phyloP scores from a whole-genome alignment of 805 yeast genomes.

The Candida ovalis region DNA sequence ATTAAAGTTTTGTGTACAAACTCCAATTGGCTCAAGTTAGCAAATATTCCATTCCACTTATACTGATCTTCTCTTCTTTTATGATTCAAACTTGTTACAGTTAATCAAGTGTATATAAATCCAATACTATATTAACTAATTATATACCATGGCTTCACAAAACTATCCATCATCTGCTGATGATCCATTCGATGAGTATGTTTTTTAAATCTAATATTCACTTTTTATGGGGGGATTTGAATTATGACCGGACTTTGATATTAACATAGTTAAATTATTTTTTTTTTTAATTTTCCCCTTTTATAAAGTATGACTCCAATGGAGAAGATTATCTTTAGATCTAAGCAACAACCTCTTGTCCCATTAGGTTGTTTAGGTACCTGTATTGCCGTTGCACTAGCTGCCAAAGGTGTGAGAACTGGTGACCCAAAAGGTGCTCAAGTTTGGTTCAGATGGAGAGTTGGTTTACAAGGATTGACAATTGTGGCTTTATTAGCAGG shows the following conservation, averaged over 20 bases:
- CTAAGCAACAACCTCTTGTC: constrained; percentile 84
- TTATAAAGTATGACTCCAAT: constrained; percentile 43
- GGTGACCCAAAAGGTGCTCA: constrained; percentile 79
- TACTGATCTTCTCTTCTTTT: no score
- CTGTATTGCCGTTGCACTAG: constrained; percentile 73
- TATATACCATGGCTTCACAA: constrained; percentile 31
- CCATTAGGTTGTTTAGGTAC: constrained; percentile 81
- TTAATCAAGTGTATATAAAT: neutral
- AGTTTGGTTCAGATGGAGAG: constrained; percentile 85
- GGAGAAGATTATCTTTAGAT: constrained; percentile 55
- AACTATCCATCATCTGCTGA: constrained; percentile 51
- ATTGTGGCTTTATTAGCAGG: constrained; percentile 80
- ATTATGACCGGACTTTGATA: neutral
- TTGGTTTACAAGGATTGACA: constrained; percentile 80
- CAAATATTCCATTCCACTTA: no score
- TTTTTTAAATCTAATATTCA: no score
- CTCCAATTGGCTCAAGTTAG: no score
- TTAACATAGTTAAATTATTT: neutral
- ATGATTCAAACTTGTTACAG: no score
- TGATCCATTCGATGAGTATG: constrained; percentile 45
- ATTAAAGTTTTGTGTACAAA: no score
- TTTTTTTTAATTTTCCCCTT: constrained; percentile 5
- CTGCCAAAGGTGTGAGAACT: constrained; percentile 67
- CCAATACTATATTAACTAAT: neutral
- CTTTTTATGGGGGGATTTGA: no score